Conservation (phyloP, 805 yeast genomes). For the Candida methanosorbosa region DNA sequence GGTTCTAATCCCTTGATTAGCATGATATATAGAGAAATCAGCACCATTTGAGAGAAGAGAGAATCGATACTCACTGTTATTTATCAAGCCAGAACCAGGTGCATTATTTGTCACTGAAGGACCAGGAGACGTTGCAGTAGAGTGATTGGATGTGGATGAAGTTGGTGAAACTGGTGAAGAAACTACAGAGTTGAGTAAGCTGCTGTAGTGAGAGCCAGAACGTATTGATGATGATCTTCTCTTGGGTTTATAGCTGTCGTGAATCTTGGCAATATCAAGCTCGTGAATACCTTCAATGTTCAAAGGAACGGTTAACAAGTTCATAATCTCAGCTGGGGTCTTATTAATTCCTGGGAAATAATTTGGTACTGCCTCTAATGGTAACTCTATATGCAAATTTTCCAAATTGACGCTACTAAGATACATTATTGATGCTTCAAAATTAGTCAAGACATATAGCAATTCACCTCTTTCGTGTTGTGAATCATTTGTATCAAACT, state of each 20-base stretch:
- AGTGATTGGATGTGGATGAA: too few relatives aligned
- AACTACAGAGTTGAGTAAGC: too few relatives aligned
- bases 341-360: conserved; percentile 2
- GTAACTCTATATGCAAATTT: conserved; percentile 18
- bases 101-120: too few relatives aligned
- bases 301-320: conserved; percentile 13
- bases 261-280: neutral
- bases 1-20: conserved; percentile 27
- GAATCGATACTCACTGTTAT: neutral
- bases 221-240: conserved; percentile 1
- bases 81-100: neutral
- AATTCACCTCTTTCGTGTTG: conserved; percentile 22
- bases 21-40: conserved; percentile 21
- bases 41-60: neutral
- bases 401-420: conserved; percentile 22
- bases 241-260: neutral
- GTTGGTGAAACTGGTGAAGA: neutral
- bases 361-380: conserved; percentile 4
- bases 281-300: conserved; percentile 19
- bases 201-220: too few relatives aligned
- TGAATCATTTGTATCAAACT: conserved; percentile 6
- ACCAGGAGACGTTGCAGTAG: too few relatives aligned
- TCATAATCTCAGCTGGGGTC: conserved; percentile 1
- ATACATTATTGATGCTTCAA: conserved; percentile 27
- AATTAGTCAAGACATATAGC: conserved; percentile 25